Evolutionary conservation across 345 rosid genomes (phyloP).

Genomic region (Eutrema heterophyllum): DNA sequence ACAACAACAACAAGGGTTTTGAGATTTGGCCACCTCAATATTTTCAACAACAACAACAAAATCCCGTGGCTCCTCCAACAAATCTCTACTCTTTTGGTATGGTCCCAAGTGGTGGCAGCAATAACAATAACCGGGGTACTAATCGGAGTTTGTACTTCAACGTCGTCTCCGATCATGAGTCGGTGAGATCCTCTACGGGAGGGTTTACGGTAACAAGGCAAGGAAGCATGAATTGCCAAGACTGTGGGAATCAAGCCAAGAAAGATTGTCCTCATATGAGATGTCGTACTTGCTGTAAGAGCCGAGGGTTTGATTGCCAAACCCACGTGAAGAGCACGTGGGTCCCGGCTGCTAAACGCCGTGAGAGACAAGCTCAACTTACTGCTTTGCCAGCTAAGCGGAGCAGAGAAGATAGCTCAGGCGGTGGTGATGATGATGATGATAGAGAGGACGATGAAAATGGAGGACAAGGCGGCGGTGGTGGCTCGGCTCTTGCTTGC

Average conservation of each 20-base stretch:
- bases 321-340: slow-evolving; percentile 98
- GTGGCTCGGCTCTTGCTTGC: slow-evolving; percentile 23
- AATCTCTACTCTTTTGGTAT: slow-evolving; percentile 53
- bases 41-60: slow-evolving; percentile 42
- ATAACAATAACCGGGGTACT: slow-evolving; percentile 22
- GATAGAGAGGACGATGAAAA: slow-evolving; percentile 33
- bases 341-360: slow-evolving; percentile 92
- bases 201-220: slow-evolving; percentile 50
- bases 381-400: slow-evolving; percentile 41
- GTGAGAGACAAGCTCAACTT: slow-evolving; percentile 79
- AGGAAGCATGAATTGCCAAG: slow-evolving; percentile 89
- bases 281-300: slow-evolving; percentile 96
- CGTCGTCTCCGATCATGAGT: slow-evolving; percentile 43
- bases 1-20: slow-evolving; percentile 59
- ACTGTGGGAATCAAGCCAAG: slow-evolving; percentile 97
- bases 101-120: slow-evolving; percentile 41
- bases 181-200: slow-evolving; percentile 46
- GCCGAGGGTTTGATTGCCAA: slow-evolving; percentile 91
- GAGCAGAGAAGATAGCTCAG: slow-evolving; percentile 30
- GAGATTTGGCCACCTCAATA: slow-evolving; percentile 80
- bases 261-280: slow-evolving; percentile 80
- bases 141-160: slow-evolving; percentile 33
- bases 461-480: slow-evolving; percentile 9
- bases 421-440: slow-evolving; percentile 25
- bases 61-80: slow-evolving; percentile 32